These are phyloP conservation scores for Sporisorium sorghi DNA, from an alignment of 1,284 basidiomycete genomes.

Conservation along the genomic window DNA sequence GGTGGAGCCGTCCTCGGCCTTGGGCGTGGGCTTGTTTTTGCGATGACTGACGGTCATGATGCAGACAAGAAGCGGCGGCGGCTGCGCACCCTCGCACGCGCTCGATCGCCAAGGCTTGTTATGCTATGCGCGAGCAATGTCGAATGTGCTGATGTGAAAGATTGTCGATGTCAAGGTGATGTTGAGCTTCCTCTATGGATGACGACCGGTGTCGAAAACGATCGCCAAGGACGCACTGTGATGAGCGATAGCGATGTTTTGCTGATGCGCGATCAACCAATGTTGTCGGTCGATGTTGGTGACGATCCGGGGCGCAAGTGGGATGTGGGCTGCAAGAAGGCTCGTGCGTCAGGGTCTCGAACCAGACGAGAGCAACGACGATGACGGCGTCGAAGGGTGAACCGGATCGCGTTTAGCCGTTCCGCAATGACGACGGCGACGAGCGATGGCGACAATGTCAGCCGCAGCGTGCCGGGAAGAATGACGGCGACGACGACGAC, in stretches of 20 bases:
- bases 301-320: not conserved
- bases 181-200: not conserved
- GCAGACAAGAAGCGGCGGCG: conserved; percentile 3
- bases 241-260: not conserved
- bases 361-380: not conserved
- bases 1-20: conserved; percentile 58
- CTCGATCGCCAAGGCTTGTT: not conserved
- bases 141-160: not conserved
- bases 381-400: conserved; percentile 13
- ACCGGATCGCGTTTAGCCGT: not conserved
- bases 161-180: not conserved
- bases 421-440: not conserved
- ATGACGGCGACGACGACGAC: conserved; percentile 2
- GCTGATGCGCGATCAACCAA: not conserved
- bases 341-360: conserved; percentile 30
- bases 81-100: not conserved
- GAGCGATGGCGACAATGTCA: conserved; percentile 8
- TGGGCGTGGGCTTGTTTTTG: conserved; percentile 65
- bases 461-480: not conserved
- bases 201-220: not conserved
- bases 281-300: not conserved
- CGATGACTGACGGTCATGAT: conserved; percentile 68
- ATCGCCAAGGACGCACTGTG: not conserved
- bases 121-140: not conserved
- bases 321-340: conserved; percentile 12